Base-by-base conservation (phyloP, 1,139 yeast genomes). In the Torulaspora pretoriensis region DNA sequence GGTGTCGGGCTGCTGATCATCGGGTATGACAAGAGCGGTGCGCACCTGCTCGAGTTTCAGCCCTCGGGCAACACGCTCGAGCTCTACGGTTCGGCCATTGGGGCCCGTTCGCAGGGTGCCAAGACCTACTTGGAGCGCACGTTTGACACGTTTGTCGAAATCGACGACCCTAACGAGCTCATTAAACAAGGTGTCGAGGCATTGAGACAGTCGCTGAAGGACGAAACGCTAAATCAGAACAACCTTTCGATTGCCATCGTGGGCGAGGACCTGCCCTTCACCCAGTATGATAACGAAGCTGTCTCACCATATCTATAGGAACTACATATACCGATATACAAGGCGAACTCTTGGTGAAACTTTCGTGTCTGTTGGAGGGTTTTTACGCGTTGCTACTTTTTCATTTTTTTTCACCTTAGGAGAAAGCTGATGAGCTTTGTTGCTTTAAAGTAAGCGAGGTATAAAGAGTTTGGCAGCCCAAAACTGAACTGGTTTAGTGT, bases 91-190 rank as follows among this genome's bases (percentile, higher is more conserved):
- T 84, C 97, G 8, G 96, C 98, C 35, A 89, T 92, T 63, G 99
- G 99, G 40, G 98, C 99, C 12, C 79, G 99, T 63, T 89, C 97
- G 2, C 99, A 92, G 70, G 97, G 97, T 38, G 97, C 97, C 12
- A 79, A 96, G 70, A 92, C 99, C 2, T 92, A 89, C 60, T 72
- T 94, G 63, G 98, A 92, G 68, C 81, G 96, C 64, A 82, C 83
- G 51, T 75, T 82, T 63, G 89, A 85, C 28, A 71, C 73, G 33
- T 85, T 87, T 57, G 72, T 80, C 30, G 70, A 71, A 43, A 71
- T 75, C 30, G 77, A 83, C 8, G 66, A 77, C 23, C 72, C 82
- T 43, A 95, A 88, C 57, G 81, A 84, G 56, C 77, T 92, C 60
- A 81, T 92, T 51, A 80, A 83, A 40, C 92, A 83, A 60, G 98